These are phyloP conservation scores for Thermoascus crustaceus DNA, from an alignment of 2,329 filamentous ascomycete genomes.

Conservation along the genomic window DNA sequence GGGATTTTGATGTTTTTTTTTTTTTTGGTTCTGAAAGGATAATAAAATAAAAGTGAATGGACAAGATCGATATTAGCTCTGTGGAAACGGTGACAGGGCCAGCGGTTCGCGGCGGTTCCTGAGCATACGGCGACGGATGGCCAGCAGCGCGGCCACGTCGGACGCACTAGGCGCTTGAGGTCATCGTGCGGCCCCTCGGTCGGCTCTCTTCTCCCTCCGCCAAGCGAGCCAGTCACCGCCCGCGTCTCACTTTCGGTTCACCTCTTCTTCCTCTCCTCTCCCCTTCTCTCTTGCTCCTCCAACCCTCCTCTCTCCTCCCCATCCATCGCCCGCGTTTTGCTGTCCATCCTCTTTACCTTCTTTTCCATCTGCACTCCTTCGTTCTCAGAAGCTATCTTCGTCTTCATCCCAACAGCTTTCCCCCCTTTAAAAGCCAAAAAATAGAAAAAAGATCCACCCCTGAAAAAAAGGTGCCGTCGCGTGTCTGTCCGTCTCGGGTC, in stretches of 20 bases:
- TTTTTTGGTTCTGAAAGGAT: too few species aligned
- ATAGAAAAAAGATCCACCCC: slow-evolving; percentile 13
- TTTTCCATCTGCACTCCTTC: slow-evolving; percentile 19
- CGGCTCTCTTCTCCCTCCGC: not conserved
- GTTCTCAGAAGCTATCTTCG: slow-evolving; percentile 20
- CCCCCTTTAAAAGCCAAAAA: slow-evolving; percentile 15
- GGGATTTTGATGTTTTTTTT: too few species aligned
- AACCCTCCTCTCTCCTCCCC: slow-evolving; percentile 11
- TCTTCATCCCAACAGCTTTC: too few species aligned
- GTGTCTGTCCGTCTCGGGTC: too few species aligned
- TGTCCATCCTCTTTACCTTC: slow-evolving; percentile 19
- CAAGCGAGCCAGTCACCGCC: slow-evolving; percentile 11
- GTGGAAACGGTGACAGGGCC: not conserved
- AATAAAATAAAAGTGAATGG: too few species aligned
- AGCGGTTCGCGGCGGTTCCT: slow-evolving; percentile 9
- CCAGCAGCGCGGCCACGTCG: slow-evolving; percentile 16
- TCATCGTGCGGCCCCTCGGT: too few species aligned
- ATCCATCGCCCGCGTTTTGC: slow-evolving; percentile 20
- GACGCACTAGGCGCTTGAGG: slow-evolving; percentile 14
- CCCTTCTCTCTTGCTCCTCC: slow-evolving; percentile 15
- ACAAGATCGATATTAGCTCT: not conserved
- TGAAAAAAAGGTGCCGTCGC: too few species aligned
- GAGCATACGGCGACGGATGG: slow-evolving; percentile 14
- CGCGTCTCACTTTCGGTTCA: slow-evolving; percentile 11
- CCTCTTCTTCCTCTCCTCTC: slow-evolving; percentile 15